Evolutionary conservation across 305 asterid species (phyloP), one percentile per base, ranked within the genome.

Genomic region (Rubia tinctorum): DNA sequence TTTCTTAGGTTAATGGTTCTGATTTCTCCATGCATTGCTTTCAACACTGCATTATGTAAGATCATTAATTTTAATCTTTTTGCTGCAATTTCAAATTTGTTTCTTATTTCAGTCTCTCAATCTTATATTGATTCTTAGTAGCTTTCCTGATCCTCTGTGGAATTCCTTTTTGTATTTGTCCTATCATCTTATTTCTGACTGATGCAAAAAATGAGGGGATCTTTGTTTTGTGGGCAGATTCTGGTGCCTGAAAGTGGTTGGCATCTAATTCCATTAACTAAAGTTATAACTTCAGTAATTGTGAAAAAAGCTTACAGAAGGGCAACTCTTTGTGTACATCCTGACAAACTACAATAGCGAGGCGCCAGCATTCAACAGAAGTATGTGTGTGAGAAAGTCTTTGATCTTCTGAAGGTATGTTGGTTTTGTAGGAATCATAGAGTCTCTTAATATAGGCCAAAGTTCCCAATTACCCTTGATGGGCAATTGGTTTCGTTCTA

Each of bases 181-280:
- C 22, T 18, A 53, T 13, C 30, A 58, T 71, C 37, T 4, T 25
- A 3, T 51, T 51, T 53, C 69, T 34, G 12, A 34, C 8, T 12
- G 37, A 34, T 56, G 44, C 44, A 17, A 51, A 51, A 59, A 5
- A 63, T 68, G 40, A 69, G 44, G 55, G 13, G 8, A 75, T 55
- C 60, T 56, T 62, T 69, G 34, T 80, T 30, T 39, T 60, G 40
- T 76, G 77, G 81, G 68, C 97, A 95, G 98, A 88, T 95, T 83
- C 96, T 95, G 77, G 95, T 98, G 76, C 89, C 96, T n/a, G 87
- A 89, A 63, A 88, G 96, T 73, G 95, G 98, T 69, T 95, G 99
- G 99, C 96, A 86, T 78, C 93, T 98, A 17, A 84, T 92, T 80
- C 95, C 97, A 55, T 77, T 95, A 68, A 92, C 99, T 66, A 92